Evolutionary conservation across 2,329 filamentous ascomycete species (phyloP), one percentile per base, ranked within the genome.

Genomic region (Thelonectria rubi): DNA sequence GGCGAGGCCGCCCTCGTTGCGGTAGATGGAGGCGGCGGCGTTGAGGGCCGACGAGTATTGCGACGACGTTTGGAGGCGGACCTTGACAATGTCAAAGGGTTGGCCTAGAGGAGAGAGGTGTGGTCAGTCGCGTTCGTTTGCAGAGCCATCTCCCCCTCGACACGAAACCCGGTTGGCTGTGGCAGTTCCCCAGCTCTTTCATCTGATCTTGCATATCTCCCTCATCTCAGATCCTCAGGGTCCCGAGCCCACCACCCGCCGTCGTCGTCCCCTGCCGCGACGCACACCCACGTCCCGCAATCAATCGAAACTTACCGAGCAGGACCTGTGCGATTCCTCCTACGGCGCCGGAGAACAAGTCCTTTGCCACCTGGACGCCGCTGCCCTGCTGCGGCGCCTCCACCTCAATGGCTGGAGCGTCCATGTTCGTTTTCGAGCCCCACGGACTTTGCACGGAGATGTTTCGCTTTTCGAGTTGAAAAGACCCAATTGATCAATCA

Each of bases 291-390:
- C 40, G 5, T 24, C 11, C 8, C 1, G 10, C 14, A 43, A 4
- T 6, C 12, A 18, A 43, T 37, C 12, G 20, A 40, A 18, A 49
- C 70, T 39, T 65, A 97, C 94, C 94, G 68, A 98, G 85, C 65
- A 99, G 81, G 45, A 99, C 95, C 79, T 99, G 95, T 17, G 95
- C 94, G 70, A 98, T 85, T 71, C 95, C 95, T 65, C 95, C 95
- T 8, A 90, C 91, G 62, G 95, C 95, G 39, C 95, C 95, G 11
- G 95, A 88, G 74, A 94, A 91, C 61, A 99, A 82, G 79, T 99
- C 95, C 83, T 98, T 99, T 72, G 89, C 81, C 51, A 91, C 91
- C 74, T 90, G 87, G 69, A 83, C 67, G 21, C 77, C 79, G 57
- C 78, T 75, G 63, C 72, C 69, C 65, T 76, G 70, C 65, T 76